Conservation (phyloP, 2,329 filamentous ascomycete species). For the Aspergillus ustus region DNA sequence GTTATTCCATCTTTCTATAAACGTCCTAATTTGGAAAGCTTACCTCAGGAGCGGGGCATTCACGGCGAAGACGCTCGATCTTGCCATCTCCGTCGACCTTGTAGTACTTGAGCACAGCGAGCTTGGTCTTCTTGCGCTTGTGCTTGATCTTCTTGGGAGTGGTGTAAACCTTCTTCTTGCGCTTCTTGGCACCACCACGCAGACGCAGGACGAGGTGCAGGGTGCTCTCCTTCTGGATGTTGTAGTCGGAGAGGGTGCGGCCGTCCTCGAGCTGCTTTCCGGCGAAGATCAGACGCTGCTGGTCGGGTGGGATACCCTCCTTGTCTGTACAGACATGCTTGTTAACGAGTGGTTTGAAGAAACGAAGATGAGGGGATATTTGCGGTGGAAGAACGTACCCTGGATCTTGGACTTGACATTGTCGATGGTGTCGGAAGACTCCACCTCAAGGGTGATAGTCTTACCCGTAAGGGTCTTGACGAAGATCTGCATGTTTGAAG, state of each 20-base stretch:
- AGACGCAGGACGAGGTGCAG: conserved; percentile 98
- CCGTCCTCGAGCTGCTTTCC: conserved; percentile 99
- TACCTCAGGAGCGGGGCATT: conserved; percentile 91
- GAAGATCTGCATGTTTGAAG: conserved; percentile 59
- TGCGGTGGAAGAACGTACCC: conserved; percentile 50
- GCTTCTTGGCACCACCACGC: conserved; percentile 98
- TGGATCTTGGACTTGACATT: conserved; percentile 99
- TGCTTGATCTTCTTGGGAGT: conserved; percentile 99
- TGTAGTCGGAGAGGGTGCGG: conserved; percentile 99
- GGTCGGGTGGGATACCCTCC: conserved; percentile 98
- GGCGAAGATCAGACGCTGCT: conserved; percentile 99
- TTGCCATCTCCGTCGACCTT: conserved; percentile 99
- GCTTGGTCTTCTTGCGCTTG: conserved; percentile 99
- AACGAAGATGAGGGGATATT: neutral
- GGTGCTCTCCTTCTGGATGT: conserved; percentile 99
- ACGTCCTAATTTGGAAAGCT: conserved; percentile 47
- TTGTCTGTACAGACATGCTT: conserved; percentile 71
- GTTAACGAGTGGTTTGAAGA: neutral
- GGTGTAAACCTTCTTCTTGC: conserved; percentile 99
- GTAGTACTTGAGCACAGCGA: conserved; percentile 99
- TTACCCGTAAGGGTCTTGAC: conserved; percentile 87
- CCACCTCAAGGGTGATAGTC: conserved; percentile 99
- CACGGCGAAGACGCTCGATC: conserved; percentile 98
- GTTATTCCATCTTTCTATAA: conserved; percentile 40
- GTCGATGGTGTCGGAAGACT: conserved; percentile 99